Evolutionary conservation across 2,329 filamentous ascomycete species (phyloP).

Genomic region (Periglandula ipomoeae): DNA sequence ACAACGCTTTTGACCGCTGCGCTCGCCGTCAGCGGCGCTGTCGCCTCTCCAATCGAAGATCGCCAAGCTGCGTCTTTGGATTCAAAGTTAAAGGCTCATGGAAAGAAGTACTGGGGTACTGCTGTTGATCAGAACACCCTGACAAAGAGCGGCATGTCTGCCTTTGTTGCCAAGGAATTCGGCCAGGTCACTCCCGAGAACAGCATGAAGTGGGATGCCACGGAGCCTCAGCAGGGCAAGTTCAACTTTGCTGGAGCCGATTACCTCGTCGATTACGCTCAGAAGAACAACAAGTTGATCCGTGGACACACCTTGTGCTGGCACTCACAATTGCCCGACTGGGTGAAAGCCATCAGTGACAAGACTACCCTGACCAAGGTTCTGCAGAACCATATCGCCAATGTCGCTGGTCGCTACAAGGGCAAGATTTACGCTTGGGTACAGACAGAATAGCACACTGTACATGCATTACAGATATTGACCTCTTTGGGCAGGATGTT

Average conservation of each 20-base stretch:
- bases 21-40: not conserved
- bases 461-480: not conserved
- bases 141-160: not conserved
- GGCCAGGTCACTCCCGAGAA: slow-evolving; percentile 60
- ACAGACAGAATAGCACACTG: not conserved
- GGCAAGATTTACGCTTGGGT: not conserved
- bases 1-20: not conserved
- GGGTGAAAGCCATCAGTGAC: not conserved
- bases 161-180: slow-evolving; percentile 26
- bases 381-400: not conserved
- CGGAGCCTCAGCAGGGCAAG: slow-evolving; percentile 32
- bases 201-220: slow-evolving; percentile 60
- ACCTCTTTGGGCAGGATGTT: not conserved
- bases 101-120: not conserved
- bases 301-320: slow-evolving; percentile 1
- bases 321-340: not conserved
- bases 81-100: not conserved
- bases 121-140: not conserved
- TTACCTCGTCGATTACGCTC: not conserved
- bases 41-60: not conserved
- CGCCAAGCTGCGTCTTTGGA: not conserved
- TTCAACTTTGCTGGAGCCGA: slow-evolving; percentile 40
- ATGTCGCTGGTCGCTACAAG: not conserved
- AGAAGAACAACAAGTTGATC: not conserved
- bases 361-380: not conserved